Percentiles rank a stretch among this genome's conserved stretches.
Evolutionary conservation across 2,329 filamentous ascomycete species (phyloP).

Genomic region (Whalleya microplaca): DNA sequence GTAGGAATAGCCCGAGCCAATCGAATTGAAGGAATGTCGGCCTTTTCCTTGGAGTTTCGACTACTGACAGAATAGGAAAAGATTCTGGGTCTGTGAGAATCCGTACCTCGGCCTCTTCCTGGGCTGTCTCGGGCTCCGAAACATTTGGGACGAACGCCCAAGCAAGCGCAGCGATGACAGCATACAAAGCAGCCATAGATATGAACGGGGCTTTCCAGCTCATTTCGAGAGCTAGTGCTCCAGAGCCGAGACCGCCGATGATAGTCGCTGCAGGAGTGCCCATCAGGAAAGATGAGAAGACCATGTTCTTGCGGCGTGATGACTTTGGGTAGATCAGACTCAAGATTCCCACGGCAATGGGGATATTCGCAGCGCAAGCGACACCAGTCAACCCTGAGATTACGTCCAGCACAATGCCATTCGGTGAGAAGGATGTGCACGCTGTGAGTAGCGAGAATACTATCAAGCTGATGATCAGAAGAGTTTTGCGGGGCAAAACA

Average conservation of each 20-base stretch:
- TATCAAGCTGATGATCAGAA: constrained; percentile 35
- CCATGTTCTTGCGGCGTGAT: constrained; percentile 38
- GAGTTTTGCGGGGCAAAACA: constrained; percentile 34
- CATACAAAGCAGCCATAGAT: constrained; percentile 36
- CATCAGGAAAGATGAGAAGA: constrained; percentile 40
- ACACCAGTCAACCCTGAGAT: constrained; percentile 38
- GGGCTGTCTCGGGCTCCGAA: constrained; percentile 22
- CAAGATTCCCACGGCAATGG: constrained; percentile 37
- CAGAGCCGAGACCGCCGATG: constrained; percentile 39
- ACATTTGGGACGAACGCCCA: constrained; percentile 36
- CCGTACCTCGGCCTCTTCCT: constrained; percentile 22
- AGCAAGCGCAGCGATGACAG: constrained; percentile 29
- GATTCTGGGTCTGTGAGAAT: constrained; percentile 23
- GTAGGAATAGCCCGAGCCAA: constrained; percentile 36
- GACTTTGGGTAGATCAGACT: constrained; percentile 36
- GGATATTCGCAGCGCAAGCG: constrained; percentile 39
- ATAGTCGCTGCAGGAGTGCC: constrained; percentile 39
- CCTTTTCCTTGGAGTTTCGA: constrained; percentile 20
- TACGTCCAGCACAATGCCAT: constrained; percentile 36
- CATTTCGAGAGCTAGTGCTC: constrained; percentile 33
- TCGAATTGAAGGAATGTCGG: constrained; percentile 32
- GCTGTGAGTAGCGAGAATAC: constrained; percentile 35
- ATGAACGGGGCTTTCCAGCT: constrained; percentile 39
- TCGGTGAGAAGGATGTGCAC: constrained; percentile 32
- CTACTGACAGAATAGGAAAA: constrained; percentile 25